Conservation (phyloP, 495 filamentous ascomycete genomes). For the Hypoxylon trugodes region DNA sequence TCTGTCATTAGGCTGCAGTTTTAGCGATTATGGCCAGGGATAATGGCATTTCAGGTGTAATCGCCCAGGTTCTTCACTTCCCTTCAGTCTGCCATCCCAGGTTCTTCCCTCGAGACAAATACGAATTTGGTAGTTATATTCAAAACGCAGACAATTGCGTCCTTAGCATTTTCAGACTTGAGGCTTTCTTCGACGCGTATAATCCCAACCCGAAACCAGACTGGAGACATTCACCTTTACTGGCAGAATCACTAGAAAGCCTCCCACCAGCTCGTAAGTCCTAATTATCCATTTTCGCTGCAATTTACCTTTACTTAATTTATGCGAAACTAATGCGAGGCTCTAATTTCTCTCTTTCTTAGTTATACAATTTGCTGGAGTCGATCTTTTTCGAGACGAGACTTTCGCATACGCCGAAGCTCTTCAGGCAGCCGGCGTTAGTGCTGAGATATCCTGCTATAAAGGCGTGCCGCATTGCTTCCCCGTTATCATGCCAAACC, state of each 20-base stretch:
- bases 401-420: constrained; percentile 43
- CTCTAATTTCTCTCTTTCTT: not conserved
- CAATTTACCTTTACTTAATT: not conserved
- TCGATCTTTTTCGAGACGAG: constrained; percentile 40
- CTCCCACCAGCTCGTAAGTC: constrained; percentile 42
- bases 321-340: too few species aligned
- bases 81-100: constrained; percentile 42
- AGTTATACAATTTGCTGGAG: constrained; percentile 42
- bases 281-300: not conserved
- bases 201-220: constrained; percentile 29
- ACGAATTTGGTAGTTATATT: constrained; percentile 40
- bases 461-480: constrained; percentile 42
- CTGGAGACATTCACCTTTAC: constrained; percentile 34
- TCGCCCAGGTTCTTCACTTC: constrained; percentile 42
- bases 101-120: constrained; percentile 39
- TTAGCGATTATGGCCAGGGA: constrained; percentile 33
- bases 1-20: constrained; percentile 23
- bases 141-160: constrained; percentile 39
- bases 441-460: constrained; percentile 30
- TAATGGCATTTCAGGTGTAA: constrained; percentile 32
- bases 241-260: constrained; percentile 20
- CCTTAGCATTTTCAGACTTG: constrained; percentile 24
- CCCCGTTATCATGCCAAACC: constrained; percentile 19
- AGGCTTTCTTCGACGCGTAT: constrained; percentile 35
- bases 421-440: constrained; percentile 28